Evolutionary conservation across 75 land plant genomes (phyloP).

Genomic region (Cupressus sempervirens): DNA sequence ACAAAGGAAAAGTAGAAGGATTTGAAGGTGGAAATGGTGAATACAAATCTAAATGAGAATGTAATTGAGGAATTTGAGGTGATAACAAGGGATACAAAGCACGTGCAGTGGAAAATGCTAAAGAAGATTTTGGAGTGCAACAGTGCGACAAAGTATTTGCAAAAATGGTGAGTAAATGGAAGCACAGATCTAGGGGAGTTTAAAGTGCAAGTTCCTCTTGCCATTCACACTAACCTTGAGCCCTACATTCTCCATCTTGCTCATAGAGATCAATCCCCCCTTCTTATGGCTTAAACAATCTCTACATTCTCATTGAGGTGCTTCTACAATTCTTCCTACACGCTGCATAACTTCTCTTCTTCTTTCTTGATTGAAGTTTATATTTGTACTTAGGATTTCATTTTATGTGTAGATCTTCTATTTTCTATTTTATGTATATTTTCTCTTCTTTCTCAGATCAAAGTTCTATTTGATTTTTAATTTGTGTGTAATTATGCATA

Average conservation of each 20-base stretch:
- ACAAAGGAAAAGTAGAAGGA: neutral
- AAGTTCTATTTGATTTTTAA: too few species aligned
- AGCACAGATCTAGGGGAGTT: slow-evolving; percentile 28
- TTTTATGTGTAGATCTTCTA: too few species aligned
- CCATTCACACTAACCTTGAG: slow-evolving; percentile 38
- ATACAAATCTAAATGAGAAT: neutral
- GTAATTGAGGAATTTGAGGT: slow-evolving; percentile 38
- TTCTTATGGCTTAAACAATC: slow-evolving; percentile 44
- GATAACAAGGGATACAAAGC: slow-evolving; percentile 27
- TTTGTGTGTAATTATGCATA: too few species aligned
- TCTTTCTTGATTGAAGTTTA: neutral
- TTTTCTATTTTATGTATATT: too few species aligned
- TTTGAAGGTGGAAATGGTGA: neutral
- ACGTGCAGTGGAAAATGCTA: slow-evolving; percentile 33
- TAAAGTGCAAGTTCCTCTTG: slow-evolving; percentile 41
- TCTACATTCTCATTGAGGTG: slow-evolving; percentile 44
- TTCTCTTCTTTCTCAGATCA: too few species aligned
- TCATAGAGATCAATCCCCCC: slow-evolving; percentile 43
- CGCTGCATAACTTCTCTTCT: neutral
- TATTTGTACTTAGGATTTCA: neutral
- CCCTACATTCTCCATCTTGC: slow-evolving; percentile 53
- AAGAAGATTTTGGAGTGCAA: slow-evolving; percentile 41
- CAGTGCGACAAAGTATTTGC: slow-evolving; percentile 37
- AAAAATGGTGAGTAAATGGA: slow-evolving; percentile 18
- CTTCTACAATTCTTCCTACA: too few species aligned